Conservation (phyloP, 257 asterid species). For the Echites panduratus region DNA sequence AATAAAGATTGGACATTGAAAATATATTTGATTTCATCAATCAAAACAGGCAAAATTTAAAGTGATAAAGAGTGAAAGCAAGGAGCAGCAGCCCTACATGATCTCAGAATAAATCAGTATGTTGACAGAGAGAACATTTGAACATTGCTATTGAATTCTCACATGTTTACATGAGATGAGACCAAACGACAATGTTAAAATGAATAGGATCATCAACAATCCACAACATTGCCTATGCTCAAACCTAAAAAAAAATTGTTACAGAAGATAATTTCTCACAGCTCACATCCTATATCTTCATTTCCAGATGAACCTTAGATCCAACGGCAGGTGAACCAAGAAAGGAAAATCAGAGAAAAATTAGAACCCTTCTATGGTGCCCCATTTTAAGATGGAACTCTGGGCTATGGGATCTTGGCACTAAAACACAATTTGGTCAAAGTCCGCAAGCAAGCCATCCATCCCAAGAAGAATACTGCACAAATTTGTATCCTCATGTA, state of each 20-base stretch:
- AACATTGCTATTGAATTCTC: not conserved
- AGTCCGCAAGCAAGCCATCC: not conserved
- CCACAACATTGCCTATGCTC: not conserved
- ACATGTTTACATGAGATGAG: not conserved
- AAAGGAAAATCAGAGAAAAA: not conserved
- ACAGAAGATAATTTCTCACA: not conserved
- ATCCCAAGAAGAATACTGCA: not conserved
- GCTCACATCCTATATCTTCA: not conserved
- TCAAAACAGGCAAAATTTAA: not conserved
- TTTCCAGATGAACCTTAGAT: not conserved
- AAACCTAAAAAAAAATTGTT: not conserved
- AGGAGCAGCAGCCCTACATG: too few species aligned
- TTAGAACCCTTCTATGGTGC: not conserved
- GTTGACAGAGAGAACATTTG: not conserved
- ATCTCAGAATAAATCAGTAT: too few species aligned
- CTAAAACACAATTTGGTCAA: not conserved
- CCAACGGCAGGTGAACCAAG: not conserved
- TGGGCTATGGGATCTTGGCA: not conserved
- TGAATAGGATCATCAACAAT: not conserved
- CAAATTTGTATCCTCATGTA: conserved; percentile 2
- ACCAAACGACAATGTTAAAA: not conserved
- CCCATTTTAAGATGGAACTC: not conserved
- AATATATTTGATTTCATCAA: not conserved
- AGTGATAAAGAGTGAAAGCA: not conserved
- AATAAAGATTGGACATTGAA: too few species aligned